Base-by-base conservation (phyloP, 2,329 filamentous ascomycete species). In the Alternaria tenuissima region DNA sequence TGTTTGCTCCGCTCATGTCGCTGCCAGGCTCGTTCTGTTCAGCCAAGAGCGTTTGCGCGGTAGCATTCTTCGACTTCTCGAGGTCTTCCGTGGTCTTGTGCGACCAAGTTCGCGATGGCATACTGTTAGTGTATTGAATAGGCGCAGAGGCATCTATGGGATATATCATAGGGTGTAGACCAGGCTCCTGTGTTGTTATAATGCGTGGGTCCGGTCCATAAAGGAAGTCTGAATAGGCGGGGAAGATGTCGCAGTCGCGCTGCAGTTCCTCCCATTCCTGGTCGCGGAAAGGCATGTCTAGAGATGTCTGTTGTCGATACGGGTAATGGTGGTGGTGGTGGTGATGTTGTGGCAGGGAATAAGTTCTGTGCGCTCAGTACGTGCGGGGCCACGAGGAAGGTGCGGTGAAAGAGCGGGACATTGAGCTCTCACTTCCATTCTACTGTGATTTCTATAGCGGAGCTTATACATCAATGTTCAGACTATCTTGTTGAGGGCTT, bases 201-300 rank as follows among this genome's bases (percentile, higher is more conserved):
- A 55, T 43, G 8, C 64, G 65, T 11, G 34, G 39, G 41, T 70
- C 67, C 8, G 64, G 28, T 30, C 66, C 70, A 9, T 57, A 66
- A 14, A 73, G 39, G 18, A 61, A 72, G 54, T 73, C 68, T 4
- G 49, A 66, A 43, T 67, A 73, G 7, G 70, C 69, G 16, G 69
- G 69, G 36, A 73, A 73, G 36, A 61, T 26, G 9, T 52, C 57
- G 36, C 51, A 61, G 53, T 72, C 69, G 44, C 66, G 68, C 52
- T 62, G 61, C 7, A 58, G 39, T 18, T 70, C 63, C 22, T 72
- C 65, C 62, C 63, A 69, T 2, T 67, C 60, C 24, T 41, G 44
- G 20, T 69, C 56, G n/a, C 18, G 57, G 41, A 63, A 69, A 16
- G 66, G 61, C 69, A 70, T 71, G 16, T 26, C 20, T 49, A 22